phyloP scores from a whole-genome alignment of 1,284 basidiomycete species.

The Sanghuangporus sanghuang region DNA sequence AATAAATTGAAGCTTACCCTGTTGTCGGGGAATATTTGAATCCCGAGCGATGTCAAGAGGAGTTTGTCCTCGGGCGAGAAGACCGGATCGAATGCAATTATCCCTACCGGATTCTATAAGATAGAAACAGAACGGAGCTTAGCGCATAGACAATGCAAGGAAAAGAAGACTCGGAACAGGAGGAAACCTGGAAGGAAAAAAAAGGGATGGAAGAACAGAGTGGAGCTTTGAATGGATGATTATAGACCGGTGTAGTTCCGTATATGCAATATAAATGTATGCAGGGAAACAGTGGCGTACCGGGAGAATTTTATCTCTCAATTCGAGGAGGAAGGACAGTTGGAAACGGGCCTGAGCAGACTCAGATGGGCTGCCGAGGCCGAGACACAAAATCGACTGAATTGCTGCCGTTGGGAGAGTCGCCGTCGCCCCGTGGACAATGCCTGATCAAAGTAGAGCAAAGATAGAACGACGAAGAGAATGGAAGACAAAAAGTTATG shows the following conservation, averaged over 20 bases:
- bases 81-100: slow-evolving; percentile 64
- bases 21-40: slow-evolving; percentile 46
- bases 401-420: slow-evolving; percentile 2
- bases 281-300: slow-evolving; percentile 15
- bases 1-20: slow-evolving; percentile 37
- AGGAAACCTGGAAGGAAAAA: slow-evolving; percentile 17
- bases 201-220: neutral
- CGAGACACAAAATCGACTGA: slow-evolving; percentile 50
- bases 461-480: neutral
- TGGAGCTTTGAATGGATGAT: neutral
- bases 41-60: slow-evolving; percentile 44
- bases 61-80: slow-evolving; percentile 54
- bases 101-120: slow-evolving; percentile 39
- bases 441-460: slow-evolving; percentile 11
- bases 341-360: slow-evolving; percentile 61
- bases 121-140: slow-evolving; percentile 22
- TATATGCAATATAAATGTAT: neutral
- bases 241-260: neutral
- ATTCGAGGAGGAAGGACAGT: slow-evolving; percentile 55
- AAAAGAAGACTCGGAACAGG: neutral
- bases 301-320: slow-evolving; percentile 20
- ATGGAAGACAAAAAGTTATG: neutral
- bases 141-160: neutral
- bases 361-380: slow-evolving; percentile 59
- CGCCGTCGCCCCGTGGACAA: slow-evolving; percentile 7